Base-by-base conservation (phyloP, 1,139 yeast species). In the Kodamaea suecica region DNA sequence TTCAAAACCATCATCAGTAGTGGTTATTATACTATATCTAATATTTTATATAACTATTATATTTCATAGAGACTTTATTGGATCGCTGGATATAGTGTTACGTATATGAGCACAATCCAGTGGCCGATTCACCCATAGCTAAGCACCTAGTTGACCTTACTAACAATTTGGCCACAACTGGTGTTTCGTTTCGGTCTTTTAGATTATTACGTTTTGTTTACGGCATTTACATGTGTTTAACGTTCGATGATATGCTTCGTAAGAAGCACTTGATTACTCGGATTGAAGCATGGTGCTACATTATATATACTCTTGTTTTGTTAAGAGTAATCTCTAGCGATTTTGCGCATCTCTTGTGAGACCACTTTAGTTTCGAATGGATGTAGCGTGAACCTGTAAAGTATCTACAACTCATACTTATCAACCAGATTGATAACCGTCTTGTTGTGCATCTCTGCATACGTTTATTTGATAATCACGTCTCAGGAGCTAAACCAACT, bases 251-350 rank as follows among this genome's bases (percentile, higher is more conserved):
- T 25, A 25, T 25, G 28, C 14, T 13, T 25, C 28, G 28, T 17
- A 25, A 25, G 28, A 13, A 5, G 15, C 28, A 25, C 28, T 31
- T 47, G 47, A 40, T 41, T 43, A 45, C 30, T 44, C 49, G 49
- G 57, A 55, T 55, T 44, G 47, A 50, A 42, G 51, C 60, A 53
- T 52, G 57, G 52, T 55, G 60, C 60, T 54, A 55, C 56, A 55
- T 47, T 13, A 25, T 23, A 6, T 23, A 10, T 20, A 8, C 23
- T 20, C 23, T 20, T 20, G 10, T 20, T 20, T 20, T 20, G 23
- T n/a, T n/a, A n/a, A n/a, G n/a, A n/a, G n/a, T n/a, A n/a, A n/a
- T n/a, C n/a, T n/a, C n/a, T n/a, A n/a, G n/a, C n/a, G n/a, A n/a
- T n/a, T n/a, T n/a, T n/a, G n/a, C n/a, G n/a, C n/a, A n/a, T n/a